Percentiles rank a stretch among this genome's conserved stretches.
phyloP scores from a whole-genome alignment of 495 filamentous ascomycete genomes.

The Tuber calosporum region DNA sequence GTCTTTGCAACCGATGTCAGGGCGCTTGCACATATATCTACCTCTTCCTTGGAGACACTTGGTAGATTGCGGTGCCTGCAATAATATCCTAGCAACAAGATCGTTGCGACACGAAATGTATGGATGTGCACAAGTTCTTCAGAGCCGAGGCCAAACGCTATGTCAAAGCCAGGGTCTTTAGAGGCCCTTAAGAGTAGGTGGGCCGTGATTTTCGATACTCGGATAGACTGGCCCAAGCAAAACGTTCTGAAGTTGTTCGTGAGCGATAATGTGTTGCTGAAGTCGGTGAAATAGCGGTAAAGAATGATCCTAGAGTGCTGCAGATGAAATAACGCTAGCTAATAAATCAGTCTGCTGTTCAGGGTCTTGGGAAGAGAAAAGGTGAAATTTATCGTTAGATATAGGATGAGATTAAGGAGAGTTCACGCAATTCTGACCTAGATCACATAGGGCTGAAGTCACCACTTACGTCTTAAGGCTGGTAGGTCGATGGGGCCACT shows the following conservation, averaged over 20 bases:
- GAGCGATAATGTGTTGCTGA: slow-evolving; percentile 15
- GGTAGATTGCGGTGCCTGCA: slow-evolving; percentile 32
- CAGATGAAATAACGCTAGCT: slow-evolving; percentile 35
- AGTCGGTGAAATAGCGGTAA: slow-evolving; percentile 41
- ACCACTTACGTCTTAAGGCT: slow-evolving; percentile 33
- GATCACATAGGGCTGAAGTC: slow-evolving; percentile 6
- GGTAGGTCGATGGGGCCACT: slow-evolving; percentile 34
- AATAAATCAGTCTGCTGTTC: slow-evolving; percentile 12
- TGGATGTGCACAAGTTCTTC: slow-evolving; percentile 39
- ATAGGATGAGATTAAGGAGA: not conserved
- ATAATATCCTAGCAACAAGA: slow-evolving; percentile 40
- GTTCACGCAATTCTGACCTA: not conserved
- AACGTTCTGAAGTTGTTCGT: slow-evolving; percentile 34
- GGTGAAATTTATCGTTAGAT: not conserved
- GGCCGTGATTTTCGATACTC: slow-evolving; percentile 38
- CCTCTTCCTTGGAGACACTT: slow-evolving; percentile 31
- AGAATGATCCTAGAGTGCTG: slow-evolving; percentile 41
- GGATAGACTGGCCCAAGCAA: slow-evolving; percentile 37
- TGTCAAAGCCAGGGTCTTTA: slow-evolving; percentile 30
- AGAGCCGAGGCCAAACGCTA: slow-evolving; percentile 32
- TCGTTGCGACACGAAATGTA: slow-evolving; percentile 37
- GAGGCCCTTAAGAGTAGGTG: slow-evolving; percentile 33
- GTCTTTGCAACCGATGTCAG: slow-evolving; percentile 27
- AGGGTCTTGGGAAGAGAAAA: not conserved
- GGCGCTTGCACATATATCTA: slow-evolving; percentile 36